These are phyloP conservation scores for Wickerhamomyces subpelliculosus DNA, from an alignment of 805 yeast genomes.

Conservation along the genomic window DNA sequence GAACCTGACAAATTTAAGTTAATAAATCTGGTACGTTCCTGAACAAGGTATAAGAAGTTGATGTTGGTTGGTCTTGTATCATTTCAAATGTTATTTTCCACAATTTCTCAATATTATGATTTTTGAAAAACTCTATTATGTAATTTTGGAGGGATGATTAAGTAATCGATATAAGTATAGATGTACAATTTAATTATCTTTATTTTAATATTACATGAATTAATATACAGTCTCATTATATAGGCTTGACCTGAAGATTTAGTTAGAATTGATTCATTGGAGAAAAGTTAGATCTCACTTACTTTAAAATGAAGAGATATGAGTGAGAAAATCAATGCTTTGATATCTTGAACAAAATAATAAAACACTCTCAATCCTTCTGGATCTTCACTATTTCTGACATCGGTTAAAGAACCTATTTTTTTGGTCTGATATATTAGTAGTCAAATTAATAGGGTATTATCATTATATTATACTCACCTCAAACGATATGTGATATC, in stretches of 20 bases:
- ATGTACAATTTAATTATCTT: no score
- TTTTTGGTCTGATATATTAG: conserved; percentile 30
- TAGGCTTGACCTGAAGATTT: conserved; percentile 12
- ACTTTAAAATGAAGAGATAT: conserved; percentile 36
- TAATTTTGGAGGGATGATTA: no score
- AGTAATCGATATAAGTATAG: no score
- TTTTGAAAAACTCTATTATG: no score
- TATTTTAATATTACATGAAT: not conserved
- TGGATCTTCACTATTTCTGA: conserved; percentile 32
- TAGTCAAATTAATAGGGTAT: no score
- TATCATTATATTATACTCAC: conserved; percentile 7
- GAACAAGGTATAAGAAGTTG: no score
- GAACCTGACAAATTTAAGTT: no score
- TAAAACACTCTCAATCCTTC: conserved; percentile 38
- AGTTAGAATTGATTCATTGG: not conserved
- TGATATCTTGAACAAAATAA: conserved; percentile 35
- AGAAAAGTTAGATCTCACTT: no score
- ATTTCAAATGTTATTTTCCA: no score
- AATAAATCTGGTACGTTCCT: no score
- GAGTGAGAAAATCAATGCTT: conserved; percentile 35
- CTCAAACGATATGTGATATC: conserved; percentile 26
- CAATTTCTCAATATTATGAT: no score
- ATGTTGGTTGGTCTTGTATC: no score
- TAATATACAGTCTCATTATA: conserved; percentile 1
- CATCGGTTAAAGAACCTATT: conserved; percentile 33